Evolutionary conservation across 495 filamentous ascomycete species (phyloP).

Genomic region (Aspergillus saccharolyticus): DNA sequence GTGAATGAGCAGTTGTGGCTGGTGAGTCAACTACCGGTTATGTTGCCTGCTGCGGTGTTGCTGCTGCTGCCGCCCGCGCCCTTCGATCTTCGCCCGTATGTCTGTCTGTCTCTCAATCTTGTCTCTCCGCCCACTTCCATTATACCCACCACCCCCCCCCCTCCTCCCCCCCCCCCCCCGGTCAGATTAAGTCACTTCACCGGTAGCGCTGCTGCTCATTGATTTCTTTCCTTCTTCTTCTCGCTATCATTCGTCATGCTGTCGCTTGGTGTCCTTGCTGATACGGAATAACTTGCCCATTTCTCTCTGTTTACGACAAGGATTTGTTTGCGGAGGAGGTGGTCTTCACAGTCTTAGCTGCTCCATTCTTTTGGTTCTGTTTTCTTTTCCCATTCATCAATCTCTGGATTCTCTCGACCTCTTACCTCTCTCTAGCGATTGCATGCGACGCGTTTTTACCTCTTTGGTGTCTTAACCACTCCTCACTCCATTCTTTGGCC

Average conservation of each 20-base stretch:
- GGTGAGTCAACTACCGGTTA: not conserved
- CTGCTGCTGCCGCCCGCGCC: not conserved
- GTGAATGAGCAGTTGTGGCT: constrained; percentile 7
- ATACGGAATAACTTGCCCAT: not conserved
- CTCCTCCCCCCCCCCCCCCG: too few species aligned
- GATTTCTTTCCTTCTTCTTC: constrained; percentile 4
- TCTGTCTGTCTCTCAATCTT: not conserved
- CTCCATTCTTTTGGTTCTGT: not conserved
- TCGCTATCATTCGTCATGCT: constrained; percentile 6
- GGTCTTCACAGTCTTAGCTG: not conserved
- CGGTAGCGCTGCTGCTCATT: not conserved
- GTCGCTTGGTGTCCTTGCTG: not conserved
- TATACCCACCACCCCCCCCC: not conserved
- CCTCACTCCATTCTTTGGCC: constrained; percentile 5
- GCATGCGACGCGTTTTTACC: constrained; percentile 2
- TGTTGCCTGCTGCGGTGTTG: not conserved
- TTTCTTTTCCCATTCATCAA: not conserved
- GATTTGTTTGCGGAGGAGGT: not conserved
- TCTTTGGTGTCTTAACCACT: not conserved
- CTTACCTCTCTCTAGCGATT: not conserved
- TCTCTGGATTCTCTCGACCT: not conserved
- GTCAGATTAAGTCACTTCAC: not conserved
- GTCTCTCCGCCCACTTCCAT: not conserved
- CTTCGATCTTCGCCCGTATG: not conserved
- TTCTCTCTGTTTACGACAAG: not conserved